Evolutionary conservation across 768 basidiomycete species (phyloP).

Genomic region (Mrakia hoshinonis): DNA sequence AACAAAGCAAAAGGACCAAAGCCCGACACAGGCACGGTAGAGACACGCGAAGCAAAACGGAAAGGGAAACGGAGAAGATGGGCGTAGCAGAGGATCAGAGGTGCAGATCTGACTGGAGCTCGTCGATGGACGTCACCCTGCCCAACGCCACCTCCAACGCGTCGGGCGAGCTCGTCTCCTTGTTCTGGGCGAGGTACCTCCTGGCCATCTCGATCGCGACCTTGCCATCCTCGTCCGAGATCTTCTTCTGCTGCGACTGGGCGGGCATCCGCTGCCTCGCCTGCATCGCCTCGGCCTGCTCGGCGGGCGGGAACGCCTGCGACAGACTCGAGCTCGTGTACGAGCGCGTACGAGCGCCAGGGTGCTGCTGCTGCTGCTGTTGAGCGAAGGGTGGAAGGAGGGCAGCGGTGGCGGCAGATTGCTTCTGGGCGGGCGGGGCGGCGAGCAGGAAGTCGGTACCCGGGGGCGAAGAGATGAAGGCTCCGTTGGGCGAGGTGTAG

Average conservation of each 20-base stretch:
- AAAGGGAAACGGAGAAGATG: not conserved
- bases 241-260: slow-evolving; percentile 3
- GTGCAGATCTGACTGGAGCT: not conserved
- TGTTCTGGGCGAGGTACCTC: not conserved
- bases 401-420: not conserved
- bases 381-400: not conserved
- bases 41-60: not conserved
- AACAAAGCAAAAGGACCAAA: not conserved
- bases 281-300: not conserved
- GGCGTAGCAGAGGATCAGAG: not conserved
- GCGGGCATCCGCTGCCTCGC: not conserved
- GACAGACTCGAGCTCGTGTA: slow-evolving; percentile 21
- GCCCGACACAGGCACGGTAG: not conserved
- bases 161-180: not conserved
- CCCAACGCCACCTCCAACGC: not conserved
- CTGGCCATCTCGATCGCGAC: not conserved
- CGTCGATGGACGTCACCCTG: not conserved
- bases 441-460: not conserved
- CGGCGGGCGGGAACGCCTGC: not conserved
- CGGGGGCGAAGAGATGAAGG: not conserved
- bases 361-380: not conserved
- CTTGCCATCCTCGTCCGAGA: not conserved
- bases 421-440: not conserved
- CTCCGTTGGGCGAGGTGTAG: not conserved
- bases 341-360: slow-evolving; percentile 4